phyloP scores from a whole-genome alignment of 2,329 filamentous ascomycete species.

The Cucurbitaria berberidis region DNA sequence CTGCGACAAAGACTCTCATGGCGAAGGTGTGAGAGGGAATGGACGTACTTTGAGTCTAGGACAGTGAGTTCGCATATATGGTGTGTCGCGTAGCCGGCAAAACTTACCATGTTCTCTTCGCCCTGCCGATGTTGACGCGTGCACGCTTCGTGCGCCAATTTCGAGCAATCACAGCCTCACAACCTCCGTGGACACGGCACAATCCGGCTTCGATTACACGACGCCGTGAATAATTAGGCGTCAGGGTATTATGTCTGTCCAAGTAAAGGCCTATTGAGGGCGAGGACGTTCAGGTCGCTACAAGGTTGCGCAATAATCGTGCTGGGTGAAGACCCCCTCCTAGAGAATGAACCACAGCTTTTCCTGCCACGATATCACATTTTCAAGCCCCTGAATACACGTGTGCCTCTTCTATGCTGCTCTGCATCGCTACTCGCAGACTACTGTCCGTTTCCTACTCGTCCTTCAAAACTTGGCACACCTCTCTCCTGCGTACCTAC shows the following conservation, averaged over 20 bases:
- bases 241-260: not conserved
- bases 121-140: slow-evolving; percentile 15
- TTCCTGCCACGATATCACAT: not conserved
- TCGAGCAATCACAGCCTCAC: slow-evolving; percentile 22
- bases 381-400: not conserved
- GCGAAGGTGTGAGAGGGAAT: not conserved
- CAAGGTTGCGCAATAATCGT: not conserved
- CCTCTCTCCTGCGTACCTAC: not conserved
- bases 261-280: not conserved
- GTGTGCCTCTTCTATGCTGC: not conserved
- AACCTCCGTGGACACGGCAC: slow-evolving; percentile 1
- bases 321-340: not conserved
- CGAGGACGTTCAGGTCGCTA: not conserved
- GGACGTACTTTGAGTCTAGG: not conserved
- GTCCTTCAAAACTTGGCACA: not conserved
- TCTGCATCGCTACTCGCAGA: not conserved
- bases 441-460: not conserved
- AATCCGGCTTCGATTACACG: not conserved
- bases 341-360: not conserved
- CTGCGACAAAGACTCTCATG: not conserved
- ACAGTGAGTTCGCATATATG: not conserved
- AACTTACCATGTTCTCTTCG: slow-evolving; percentile 18
- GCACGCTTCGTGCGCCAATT: slow-evolving; percentile 17
- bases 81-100: slow-evolving; percentile 18
- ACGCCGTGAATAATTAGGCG: not conserved